Evolutionary conservation across 768 basidiomycete species (phyloP).

Genomic region (Coprinopsis cinerea): DNA sequence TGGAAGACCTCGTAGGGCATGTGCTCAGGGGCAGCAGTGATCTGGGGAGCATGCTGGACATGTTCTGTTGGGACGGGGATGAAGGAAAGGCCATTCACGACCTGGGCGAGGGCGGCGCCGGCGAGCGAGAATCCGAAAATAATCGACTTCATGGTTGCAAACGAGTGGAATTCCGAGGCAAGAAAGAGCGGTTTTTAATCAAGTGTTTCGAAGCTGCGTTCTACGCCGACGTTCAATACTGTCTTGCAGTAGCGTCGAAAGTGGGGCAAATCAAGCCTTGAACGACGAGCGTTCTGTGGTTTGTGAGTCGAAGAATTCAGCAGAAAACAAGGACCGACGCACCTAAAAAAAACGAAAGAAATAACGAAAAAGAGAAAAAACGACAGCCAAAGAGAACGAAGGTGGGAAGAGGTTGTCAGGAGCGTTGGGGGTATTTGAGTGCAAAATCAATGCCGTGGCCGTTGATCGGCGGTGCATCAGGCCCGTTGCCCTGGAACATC

Average conservation of each 20-base stretch:
- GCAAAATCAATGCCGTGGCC: slow-evolving; percentile 8
- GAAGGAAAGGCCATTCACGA: slow-evolving; percentile 41
- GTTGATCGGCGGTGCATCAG: slow-evolving; percentile 24
- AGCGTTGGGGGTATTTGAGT: slow-evolving; percentile 30
- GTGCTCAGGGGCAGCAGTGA: slow-evolving; percentile 17
- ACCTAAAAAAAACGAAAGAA: slow-evolving; percentile 40
- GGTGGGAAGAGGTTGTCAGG: slow-evolving; percentile 22
- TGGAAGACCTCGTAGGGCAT: slow-evolving; percentile 60
- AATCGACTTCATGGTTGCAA: slow-evolving; percentile 60
- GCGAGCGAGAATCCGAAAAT: slow-evolving; percentile 54
- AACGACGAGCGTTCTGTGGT: slow-evolving; percentile 39
- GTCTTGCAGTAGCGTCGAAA: slow-evolving; percentile 57
- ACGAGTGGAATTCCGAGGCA: slow-evolving; percentile 33
- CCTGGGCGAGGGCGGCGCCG: slow-evolving; percentile 52
- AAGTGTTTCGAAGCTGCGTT: slow-evolving; percentile 49
- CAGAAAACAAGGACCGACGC: slow-evolving; percentile 18
- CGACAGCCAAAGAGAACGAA: slow-evolving; percentile 40
- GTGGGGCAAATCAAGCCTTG: slow-evolving; percentile 32
- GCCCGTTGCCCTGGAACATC: slow-evolving; percentile 24
- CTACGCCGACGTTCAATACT: slow-evolving; percentile 61
- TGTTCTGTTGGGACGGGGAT: slow-evolving; percentile 24
- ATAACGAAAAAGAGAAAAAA: slow-evolving; percentile 33
- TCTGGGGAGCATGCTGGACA: slow-evolving; percentile 15
- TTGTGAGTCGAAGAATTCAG: slow-evolving; percentile 29
- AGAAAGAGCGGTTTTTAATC: slow-evolving; percentile 24